Evolutionary conservation across 2,329 filamentous ascomycete species (phyloP).

Genomic region (Ophiostoma quercus): DNA sequence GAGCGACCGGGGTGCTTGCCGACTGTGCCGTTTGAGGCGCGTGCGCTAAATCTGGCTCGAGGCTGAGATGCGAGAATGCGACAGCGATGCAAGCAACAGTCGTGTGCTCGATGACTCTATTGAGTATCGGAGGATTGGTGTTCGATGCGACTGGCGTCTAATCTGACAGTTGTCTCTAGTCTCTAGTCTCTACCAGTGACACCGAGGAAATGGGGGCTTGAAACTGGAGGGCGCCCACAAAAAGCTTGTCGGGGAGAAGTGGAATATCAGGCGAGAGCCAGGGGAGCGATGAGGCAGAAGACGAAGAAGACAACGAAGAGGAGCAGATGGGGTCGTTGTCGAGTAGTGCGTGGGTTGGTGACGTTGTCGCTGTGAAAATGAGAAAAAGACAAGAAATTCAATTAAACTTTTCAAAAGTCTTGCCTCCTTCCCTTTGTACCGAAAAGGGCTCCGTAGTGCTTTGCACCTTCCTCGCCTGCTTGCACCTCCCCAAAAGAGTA

Average conservation of each 20-base stretch:
- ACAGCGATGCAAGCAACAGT: background rate
- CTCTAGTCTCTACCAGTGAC: background rate
- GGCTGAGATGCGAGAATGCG: background rate
- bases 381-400: background rate
- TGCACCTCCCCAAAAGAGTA: constrained; percentile 18
- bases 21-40: background rate
- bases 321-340: background rate
- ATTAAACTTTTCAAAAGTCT: background rate
- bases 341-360: background rate
- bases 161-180: background rate
- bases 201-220: background rate
- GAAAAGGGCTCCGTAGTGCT: background rate
- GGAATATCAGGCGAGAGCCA: constrained; percentile 2
- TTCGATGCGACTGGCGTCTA: background rate
- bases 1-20: constrained; percentile 8
- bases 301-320: background rate
- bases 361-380: background rate
- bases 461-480: background rate
- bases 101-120: constrained; percentile 8
- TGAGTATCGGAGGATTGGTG: background rate
- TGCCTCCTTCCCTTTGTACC: background rate
- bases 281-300: background rate
- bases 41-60: background rate
- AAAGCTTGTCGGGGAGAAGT: constrained; percentile 8
- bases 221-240: constrained; percentile 9